These are phyloP conservation scores for Jimgerdemannia flammicorona DNA, from an alignment of 192 early-diverging fungal genomes.

Conservation along the genomic window DNA sequence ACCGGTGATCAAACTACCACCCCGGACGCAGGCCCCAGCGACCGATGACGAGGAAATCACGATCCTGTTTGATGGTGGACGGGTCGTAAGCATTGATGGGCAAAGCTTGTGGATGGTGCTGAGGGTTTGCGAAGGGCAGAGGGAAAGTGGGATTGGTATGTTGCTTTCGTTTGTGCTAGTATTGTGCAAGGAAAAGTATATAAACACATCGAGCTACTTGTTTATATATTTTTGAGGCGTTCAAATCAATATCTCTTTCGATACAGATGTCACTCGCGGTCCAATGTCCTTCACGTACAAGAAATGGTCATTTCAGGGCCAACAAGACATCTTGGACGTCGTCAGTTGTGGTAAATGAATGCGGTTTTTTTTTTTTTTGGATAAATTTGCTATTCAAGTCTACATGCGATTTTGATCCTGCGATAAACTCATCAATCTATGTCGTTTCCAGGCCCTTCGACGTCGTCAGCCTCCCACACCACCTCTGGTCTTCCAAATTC, in stretches of 20 bases:
- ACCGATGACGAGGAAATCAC: slow-evolving; percentile 53
- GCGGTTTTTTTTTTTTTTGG: background rate
- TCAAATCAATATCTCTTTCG: slow-evolving; percentile 2
- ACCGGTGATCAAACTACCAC: slow-evolving; percentile 13
- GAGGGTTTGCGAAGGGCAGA: slow-evolving; percentile 41
- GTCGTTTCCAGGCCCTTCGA: slow-evolving; percentile 25
- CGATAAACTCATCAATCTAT: slow-evolving; percentile 11
- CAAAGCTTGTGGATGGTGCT: slow-evolving; percentile 53
- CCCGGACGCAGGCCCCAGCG: slow-evolving; percentile 11
- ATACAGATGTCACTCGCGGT: slow-evolving; percentile 17
- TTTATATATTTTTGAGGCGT: slow-evolving; percentile 7
- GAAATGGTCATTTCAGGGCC: slow-evolving; percentile 47
- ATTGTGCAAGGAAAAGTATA: too few relatives aligned
- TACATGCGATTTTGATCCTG: too few relatives aligned
- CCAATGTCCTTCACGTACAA: slow-evolving; percentile 45
- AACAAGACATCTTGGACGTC: slow-evolving; percentile 37
- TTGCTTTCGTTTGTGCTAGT: background rate
- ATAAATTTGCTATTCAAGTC: background rate
- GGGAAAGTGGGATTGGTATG: slow-evolving; percentile 19
- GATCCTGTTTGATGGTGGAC: slow-evolving; percentile 40
- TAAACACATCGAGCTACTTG: background rate
- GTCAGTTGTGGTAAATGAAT: slow-evolving; percentile 33
- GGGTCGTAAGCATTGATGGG: slow-evolving; percentile 53
- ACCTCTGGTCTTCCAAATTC: slow-evolving; percentile 1
- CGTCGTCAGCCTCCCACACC: slow-evolving; percentile 12